These are phyloP conservation scores for Medicago truncatula DNA, from an alignment of 306 rosid genomes.

Conservation along the genomic window DNA sequence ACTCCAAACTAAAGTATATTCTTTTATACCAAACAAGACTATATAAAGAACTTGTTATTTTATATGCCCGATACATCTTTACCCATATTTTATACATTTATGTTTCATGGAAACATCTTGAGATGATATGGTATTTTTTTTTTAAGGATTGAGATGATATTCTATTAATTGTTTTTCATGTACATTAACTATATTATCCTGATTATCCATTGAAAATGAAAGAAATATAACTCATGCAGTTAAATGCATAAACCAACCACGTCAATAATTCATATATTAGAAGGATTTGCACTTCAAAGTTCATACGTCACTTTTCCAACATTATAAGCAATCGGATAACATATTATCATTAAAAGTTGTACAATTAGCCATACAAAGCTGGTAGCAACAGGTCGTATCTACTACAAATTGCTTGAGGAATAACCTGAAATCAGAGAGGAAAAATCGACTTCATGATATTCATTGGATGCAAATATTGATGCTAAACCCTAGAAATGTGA, in stretches of 20 bases:
- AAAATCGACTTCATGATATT: not conserved
- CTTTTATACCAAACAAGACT: constrained; percentile 7
- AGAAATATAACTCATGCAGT: constrained; percentile 6
- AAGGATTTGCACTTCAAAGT: constrained; percentile 20
- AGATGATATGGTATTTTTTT: too few species aligned
- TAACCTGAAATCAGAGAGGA: constrained; percentile 64
- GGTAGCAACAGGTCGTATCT: constrained; percentile 89
- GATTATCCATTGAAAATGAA: constrained; percentile 22
- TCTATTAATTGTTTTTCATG: constrained; percentile 18
- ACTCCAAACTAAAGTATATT: not conserved
- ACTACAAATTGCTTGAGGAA: constrained; percentile 94
- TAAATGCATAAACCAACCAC: constrained; percentile 21
- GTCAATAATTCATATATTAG: not conserved
- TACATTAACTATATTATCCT: constrained; percentile 6
- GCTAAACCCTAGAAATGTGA: constrained; percentile 21
- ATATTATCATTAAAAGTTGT: constrained; percentile 78
- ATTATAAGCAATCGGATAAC: constrained; percentile 91
- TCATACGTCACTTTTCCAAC: too few species aligned
- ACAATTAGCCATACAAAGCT: constrained; percentile 82
- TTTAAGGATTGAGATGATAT: not conserved
- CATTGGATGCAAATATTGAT: constrained; percentile 18
- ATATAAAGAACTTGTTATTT: not conserved
- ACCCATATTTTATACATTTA: not conserved
- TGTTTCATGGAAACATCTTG: constrained; percentile 12
- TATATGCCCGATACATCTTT: not conserved